phyloP scores from a whole-genome alignment of 129 eudicot genomes.

The Smallanthus sonchifolius region DNA sequence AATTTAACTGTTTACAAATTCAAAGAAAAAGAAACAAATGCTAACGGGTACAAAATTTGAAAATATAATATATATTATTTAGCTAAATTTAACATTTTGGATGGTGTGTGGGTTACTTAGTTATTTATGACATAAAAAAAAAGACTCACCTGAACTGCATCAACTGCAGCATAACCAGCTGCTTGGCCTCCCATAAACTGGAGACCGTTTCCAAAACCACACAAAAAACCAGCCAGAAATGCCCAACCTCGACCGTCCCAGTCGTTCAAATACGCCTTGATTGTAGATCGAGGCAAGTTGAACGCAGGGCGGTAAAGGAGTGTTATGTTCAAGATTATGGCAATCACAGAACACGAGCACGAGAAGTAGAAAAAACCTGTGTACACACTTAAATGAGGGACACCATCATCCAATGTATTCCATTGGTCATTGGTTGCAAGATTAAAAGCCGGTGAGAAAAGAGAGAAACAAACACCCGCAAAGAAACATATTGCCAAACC shows the following conservation, averaged over 20 bases:
- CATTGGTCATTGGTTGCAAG: constrained; percentile 93
- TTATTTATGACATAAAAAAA: too few relatives aligned
- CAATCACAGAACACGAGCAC: constrained; percentile 62
- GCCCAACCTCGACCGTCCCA: constrained; percentile 96
- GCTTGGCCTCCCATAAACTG: constrained; percentile 98
- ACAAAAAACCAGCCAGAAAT: constrained; percentile 67
- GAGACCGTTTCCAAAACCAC: constrained; percentile 91
- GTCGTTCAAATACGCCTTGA: constrained; percentile 53
- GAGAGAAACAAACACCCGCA: constrained; percentile 72
- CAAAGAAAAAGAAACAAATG: too few relatives aligned
- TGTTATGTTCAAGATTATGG: constrained; percentile 55
- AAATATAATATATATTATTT: too few relatives aligned
- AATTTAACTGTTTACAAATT: too few relatives aligned
- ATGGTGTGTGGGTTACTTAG: too few relatives aligned
- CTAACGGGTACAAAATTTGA: too few relatives aligned
- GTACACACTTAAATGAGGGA: constrained; percentile 73
- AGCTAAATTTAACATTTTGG: too few relatives aligned
- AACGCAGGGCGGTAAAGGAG: constrained; percentile 63
- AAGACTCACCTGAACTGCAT: constrained; percentile 71
- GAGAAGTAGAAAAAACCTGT: constrained; percentile 92
- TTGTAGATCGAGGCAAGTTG: constrained; percentile 55
- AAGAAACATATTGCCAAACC: constrained; percentile 67
- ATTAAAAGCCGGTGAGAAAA: constrained; percentile 88
- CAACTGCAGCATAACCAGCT: constrained; percentile 98
- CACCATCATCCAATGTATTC: constrained; percentile 58